Conservation (phyloP, 2,329 filamentous ascomycete genomes). For the Cryphonectria carpinicola region DNA sequence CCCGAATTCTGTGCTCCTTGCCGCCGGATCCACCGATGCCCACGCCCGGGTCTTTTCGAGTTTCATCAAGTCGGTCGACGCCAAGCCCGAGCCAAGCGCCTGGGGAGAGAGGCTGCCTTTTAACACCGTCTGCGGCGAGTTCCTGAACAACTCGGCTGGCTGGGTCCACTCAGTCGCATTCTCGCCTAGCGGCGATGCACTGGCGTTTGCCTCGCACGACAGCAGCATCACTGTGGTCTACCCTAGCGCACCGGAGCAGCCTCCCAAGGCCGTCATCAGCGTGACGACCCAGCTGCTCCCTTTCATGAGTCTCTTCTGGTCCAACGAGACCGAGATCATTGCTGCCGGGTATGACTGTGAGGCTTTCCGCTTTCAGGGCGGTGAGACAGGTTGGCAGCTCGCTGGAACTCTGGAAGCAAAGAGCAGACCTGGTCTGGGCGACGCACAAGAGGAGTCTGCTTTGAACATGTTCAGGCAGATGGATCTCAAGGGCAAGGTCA, state of each 20-base stretch:
- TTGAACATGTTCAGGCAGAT: conserved; percentile 99
- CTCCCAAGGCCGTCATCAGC: conserved; percentile 86
- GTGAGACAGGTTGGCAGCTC: conserved; percentile 80
- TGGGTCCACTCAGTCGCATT: conserved; percentile 96
- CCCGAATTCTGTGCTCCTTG: conserved; percentile 93
- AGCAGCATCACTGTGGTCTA: conserved; percentile 97
- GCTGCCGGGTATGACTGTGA: conserved; percentile 91
- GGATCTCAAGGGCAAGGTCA: conserved; percentile 92
- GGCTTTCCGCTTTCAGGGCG: conserved; percentile 85
- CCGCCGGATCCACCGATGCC: conserved; percentile 94
- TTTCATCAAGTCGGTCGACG: conserved; percentile 95
- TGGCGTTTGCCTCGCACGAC: conserved; percentile 94
- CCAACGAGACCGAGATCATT: conserved; percentile 87
- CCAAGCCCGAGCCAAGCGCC: conserved; percentile 79
- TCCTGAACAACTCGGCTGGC: conserved; percentile 90
- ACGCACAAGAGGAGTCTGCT: conserved; percentile 82
- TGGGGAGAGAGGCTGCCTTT: conserved; percentile 97
- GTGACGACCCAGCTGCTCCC: conserved; percentile 88
- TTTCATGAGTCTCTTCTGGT: conserved; percentile 93
- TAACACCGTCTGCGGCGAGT: conserved; percentile 98
- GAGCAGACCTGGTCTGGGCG: conserved; percentile 62
- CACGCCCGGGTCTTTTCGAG: conserved; percentile 93
- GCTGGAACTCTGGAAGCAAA: conserved; percentile 80
- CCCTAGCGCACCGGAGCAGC: conserved; percentile 86
- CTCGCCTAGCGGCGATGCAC: conserved; percentile 87